Percentiles rank a stretch among this genome's conserved stretches.
Evolutionary conservation across 2,329 filamentous ascomycete species (phyloP).

Genomic region (Aurifilum marmelostoma): DNA sequence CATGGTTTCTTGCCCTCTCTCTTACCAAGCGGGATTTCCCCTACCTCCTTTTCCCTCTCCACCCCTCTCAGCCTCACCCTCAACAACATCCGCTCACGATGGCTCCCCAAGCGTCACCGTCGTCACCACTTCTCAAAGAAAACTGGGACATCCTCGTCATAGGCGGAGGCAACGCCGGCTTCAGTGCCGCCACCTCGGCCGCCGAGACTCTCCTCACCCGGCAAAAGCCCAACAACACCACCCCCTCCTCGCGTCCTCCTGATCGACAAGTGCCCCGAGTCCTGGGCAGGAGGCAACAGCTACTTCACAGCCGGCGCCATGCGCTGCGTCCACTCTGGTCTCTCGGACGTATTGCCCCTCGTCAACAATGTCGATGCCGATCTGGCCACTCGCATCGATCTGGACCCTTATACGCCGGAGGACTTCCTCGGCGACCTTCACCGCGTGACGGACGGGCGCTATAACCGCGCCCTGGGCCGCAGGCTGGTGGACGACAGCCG

Average conservation of each 20-base stretch:
- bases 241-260: slow-evolving; percentile 49
- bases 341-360: slow-evolving; percentile 60
- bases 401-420: slow-evolving; percentile 56
- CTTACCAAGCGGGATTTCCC: too few relatives aligned
- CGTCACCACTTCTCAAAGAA: slow-evolving; percentile 4
- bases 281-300: slow-evolving; percentile 65
- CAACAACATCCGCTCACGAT: not conserved
- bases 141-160: slow-evolving; percentile 54
- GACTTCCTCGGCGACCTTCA: slow-evolving; percentile 61
- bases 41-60: not conserved
- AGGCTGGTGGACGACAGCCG: slow-evolving; percentile 57
- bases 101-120: not conserved
- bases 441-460: slow-evolving; percentile 58
- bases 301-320: slow-evolving; percentile 70
- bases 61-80: not conserved
- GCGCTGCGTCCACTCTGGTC: slow-evolving; percentile 58
- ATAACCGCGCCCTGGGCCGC: slow-evolving; percentile 52
- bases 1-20: too few relatives aligned
- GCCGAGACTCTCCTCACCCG: slow-evolving; percentile 40
- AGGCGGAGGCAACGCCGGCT: slow-evolving; percentile 67
- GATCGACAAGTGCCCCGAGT: slow-evolving; percentile 61
- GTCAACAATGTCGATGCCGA: slow-evolving; percentile 60
- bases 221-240: slow-evolving; percentile 37
- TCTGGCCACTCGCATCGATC: slow-evolving; percentile 55
- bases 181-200: slow-evolving; percentile 62